Conservation (phyloP, 805 yeast species). For the Lachancea quebecensis region DNA sequence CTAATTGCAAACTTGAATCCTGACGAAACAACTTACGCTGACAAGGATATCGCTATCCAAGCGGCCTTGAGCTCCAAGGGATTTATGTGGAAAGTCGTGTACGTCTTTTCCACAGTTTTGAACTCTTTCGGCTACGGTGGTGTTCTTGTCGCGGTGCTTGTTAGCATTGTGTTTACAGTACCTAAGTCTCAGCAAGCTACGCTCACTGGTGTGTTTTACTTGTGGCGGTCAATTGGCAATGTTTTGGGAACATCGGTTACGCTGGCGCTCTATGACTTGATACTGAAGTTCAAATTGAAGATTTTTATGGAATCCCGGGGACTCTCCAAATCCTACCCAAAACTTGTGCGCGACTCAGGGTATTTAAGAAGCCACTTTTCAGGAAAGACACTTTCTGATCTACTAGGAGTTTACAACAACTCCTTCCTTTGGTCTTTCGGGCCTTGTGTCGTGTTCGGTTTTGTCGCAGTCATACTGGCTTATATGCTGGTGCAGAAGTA, state of each 20-base stretch:
- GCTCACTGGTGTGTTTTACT: conserved; percentile 43
- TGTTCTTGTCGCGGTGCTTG: conserved; percentile 52
- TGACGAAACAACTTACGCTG: conserved; percentile 1
- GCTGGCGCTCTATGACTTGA: conserved; percentile 33
- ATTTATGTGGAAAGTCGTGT: conserved; percentile 27
- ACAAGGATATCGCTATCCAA: not conserved
- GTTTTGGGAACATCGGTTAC: conserved; percentile 41
- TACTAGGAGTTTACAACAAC: conserved; percentile 21
- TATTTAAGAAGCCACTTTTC: conserved; percentile 24
- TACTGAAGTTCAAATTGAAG: conserved; percentile 28
- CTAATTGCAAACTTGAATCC: conserved; percentile 20
- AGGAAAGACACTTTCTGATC: conserved; percentile 9
- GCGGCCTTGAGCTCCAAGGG: conserved; percentile 13
- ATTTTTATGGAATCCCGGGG: conserved; percentile 26
- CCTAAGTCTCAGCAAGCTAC: conserved; percentile 42
- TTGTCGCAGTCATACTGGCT: conserved; percentile 16
- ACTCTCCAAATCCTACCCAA: conserved; percentile 18
- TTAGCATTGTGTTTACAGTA: conserved; percentile 41
- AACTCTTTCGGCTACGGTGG: conserved; percentile 46
- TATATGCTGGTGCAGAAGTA: not conserved
- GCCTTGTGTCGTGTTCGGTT: conserved; percentile 22
- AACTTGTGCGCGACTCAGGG: conserved; percentile 25
- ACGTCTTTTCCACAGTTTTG: conserved; percentile 29
- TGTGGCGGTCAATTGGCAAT: conserved; percentile 44
- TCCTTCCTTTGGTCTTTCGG: conserved; percentile 26